Evolutionary conservation across 148 eudicot genomes (phyloP).

Genomic region (Persicaria maculosa): DNA sequence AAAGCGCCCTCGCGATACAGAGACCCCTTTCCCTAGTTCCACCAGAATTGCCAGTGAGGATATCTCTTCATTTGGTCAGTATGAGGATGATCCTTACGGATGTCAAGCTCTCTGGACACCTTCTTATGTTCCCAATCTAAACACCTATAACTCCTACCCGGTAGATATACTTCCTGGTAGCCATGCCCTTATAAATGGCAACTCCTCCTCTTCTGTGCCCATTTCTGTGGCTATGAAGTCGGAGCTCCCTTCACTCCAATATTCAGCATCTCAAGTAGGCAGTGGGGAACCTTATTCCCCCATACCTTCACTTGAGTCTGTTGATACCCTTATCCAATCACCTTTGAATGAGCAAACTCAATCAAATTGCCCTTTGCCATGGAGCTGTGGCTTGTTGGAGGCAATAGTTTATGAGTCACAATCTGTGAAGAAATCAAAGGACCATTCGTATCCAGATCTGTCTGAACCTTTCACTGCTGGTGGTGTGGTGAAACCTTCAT

Average conservation of each 20-base stretch:
- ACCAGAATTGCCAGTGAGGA: constrained; percentile 18
- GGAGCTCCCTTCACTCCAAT: constrained; percentile 98
- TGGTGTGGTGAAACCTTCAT: constrained; percentile 30
- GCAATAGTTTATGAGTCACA: constrained; percentile 48
- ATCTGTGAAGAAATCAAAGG: constrained; percentile 28
- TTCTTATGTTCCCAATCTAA: constrained; percentile 29
- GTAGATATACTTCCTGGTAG: constrained; percentile 41
- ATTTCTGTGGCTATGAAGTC: constrained; percentile 52
- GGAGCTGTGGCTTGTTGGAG: constrained; percentile 55
- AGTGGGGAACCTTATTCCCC: constrained; percentile 42
- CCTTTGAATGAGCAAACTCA: constrained; percentile 44
- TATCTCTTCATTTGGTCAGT: constrained; percentile 27
- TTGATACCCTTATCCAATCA: constrained; percentile 50
- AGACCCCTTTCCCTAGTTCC: constrained; percentile 20
- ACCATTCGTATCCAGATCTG: constrained; percentile 18
- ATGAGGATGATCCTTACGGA: constrained; percentile 25
- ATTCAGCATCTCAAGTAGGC: constrained; percentile 38
- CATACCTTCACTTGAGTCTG: constrained; percentile 55
- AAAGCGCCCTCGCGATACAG: constrained; percentile 46
- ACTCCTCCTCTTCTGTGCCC: constrained; percentile 60
- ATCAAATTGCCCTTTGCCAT: constrained; percentile 41
- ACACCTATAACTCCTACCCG: constrained; percentile 21
- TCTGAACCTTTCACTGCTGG: constrained; percentile 20
- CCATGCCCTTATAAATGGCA: constrained; percentile 71
- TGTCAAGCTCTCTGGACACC: constrained; percentile 28